Base-by-base conservation (phyloP, 2,329 filamentous ascomycete species). In the Colletotrichum liaoningense region DNA sequence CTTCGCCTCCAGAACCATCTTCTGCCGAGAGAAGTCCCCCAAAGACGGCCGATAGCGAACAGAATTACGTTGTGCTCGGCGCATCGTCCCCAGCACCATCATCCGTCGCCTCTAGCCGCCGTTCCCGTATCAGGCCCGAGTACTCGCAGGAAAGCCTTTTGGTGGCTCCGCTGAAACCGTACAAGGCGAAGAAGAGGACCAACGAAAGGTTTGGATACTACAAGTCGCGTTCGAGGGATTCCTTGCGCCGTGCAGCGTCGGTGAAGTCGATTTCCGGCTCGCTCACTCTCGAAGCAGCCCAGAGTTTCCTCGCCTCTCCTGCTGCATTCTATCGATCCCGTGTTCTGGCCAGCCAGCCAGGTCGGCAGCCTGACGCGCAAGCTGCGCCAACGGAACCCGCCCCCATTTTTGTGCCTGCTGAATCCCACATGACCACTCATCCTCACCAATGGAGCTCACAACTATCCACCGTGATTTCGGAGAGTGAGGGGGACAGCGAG, bases 401-500 rank as follows among this genome's bases (percentile, higher is more conserved):
- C 49, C 19, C 33, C 14, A 30, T 38, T 24, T 57, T 42, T 35
- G 26, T 42, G 22, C 28, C 55, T 33, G 46, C 46, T 22, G 54
- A 65, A 70, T 68, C 76, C 75, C 78, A 78, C 76, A 89, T 89
- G 85, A 80, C 87, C 75, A 79, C 85, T 59, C 80, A 85, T 72
- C 85, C 86, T 68, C 89, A 91, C 78, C 88, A 89, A 86, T 92
- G 90, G 89, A 91, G 89, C 80, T 88, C 88, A 57, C 89, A 91
- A 80, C 84, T 92, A 55, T 92, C 91, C 52, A 91, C 90, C 57
- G 90, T 92, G 74, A 84, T 88, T 80, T 92, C 90, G 42, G 90
- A 91, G 79, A 89, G 88, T 78, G 90, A 92, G 75, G 84, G 81
- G 56, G 84, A 81, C 46, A 90, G 87, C 78, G 83, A 86, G 38